Evolutionary conservation across 2,329 filamentous ascomycete genomes (phyloP), one percentile per base, ranked within the genome.

Genomic region (Oidium heveae): DNA sequence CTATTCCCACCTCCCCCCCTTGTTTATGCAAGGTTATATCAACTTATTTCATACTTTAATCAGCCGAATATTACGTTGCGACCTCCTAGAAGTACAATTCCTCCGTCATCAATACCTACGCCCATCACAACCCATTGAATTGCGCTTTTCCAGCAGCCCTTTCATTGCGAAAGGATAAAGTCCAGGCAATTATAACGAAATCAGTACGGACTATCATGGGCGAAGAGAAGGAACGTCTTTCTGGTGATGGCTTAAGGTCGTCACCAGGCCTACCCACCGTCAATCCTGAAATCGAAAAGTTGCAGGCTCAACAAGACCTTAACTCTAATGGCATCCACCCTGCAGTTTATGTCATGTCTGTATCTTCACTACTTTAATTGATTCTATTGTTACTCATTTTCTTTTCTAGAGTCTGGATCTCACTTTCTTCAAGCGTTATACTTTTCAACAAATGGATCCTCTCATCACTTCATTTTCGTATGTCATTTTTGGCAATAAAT

Each of bases 391-490:
- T 12, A 39, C 36, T 39, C 4, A 39, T n/a, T n/a, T 39, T 12
- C 16, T 39, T 13, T n/a, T 39, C 33, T 68, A 94, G 88, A 63
- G 74, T 80, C 62, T 98, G 91, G 91, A 96, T 98, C 66, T 73
- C 80, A 57, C 75, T 95, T 68, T 94, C 86, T 65, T 94, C 87
- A 46, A 86, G 83, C 63, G 87, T 96, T 66, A 98, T 98, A 67
- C 74, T 98, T 58, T 96, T 95, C 82, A 96, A 98, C 80, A 98
- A 98, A 78, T 94, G 86, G 79, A 86, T 98, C 64, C 76, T 96
- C 58, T 81, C 89, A 64, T 88, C 82, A 41, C 75, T 82, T 59
- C 76, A 85, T 59, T 95, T 95, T 73, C 77, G 82, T 86, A 75
- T 73, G 80, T 67, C 59, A n/a, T 28, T 28, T 28, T 37, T 32